Evolutionary conservation across 2,329 filamentous ascomycete species (phyloP).

Genomic region (Cladosporium halotolerans): DNA sequence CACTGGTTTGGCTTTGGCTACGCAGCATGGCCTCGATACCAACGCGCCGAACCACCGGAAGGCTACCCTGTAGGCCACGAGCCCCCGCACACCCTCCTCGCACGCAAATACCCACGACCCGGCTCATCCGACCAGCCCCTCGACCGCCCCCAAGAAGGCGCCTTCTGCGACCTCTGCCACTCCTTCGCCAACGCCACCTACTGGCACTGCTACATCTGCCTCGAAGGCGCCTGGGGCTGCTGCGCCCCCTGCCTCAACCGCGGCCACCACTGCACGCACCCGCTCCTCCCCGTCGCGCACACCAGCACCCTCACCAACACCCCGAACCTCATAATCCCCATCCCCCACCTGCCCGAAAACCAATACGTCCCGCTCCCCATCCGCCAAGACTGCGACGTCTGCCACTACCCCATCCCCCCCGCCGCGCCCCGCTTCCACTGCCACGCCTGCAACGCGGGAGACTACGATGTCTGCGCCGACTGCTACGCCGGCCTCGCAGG

Average conservation of each 20-base stretch:
- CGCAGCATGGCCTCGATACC: slow-evolving; percentile 50
- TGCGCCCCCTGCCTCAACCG: slow-evolving; percentile 83
- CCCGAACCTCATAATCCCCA: slow-evolving; percentile 15
- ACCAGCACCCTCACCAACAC: slow-evolving; percentile 25
- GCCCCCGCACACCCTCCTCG: slow-evolving; percentile 48
- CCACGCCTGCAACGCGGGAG: slow-evolving; percentile 66
- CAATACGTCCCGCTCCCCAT: slow-evolving; percentile 49
- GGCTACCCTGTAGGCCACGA: slow-evolving; percentile 38
- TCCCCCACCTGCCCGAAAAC: slow-evolving; percentile 36
- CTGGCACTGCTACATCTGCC: slow-evolving; percentile 83
- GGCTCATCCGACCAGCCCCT: slow-evolving; percentile 12
- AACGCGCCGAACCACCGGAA: slow-evolving; percentile 34
- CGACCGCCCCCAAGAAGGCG: slow-evolving; percentile 69
- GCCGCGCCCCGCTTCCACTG: slow-evolving; percentile 72
- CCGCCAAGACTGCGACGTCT: slow-evolving; percentile 76
- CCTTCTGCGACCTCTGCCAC: slow-evolving; percentile 75
- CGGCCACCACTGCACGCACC: slow-evolving; percentile 73
- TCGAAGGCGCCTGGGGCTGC: slow-evolving; percentile 91
- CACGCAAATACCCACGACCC: slow-evolving; percentile 38
- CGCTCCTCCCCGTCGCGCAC: slow-evolving; percentile 69
- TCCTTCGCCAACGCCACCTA: slow-evolving; percentile 74
- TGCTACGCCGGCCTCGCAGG: slow-evolving; percentile 68
- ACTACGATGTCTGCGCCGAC: slow-evolving; percentile 75
- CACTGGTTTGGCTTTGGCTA: slow-evolving; percentile 87
- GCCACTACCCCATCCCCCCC: slow-evolving; percentile 64